phyloP scores from a whole-genome alignment of 2,329 filamentous ascomycete genomes.

The Plectosphaerella plurivora region DNA sequence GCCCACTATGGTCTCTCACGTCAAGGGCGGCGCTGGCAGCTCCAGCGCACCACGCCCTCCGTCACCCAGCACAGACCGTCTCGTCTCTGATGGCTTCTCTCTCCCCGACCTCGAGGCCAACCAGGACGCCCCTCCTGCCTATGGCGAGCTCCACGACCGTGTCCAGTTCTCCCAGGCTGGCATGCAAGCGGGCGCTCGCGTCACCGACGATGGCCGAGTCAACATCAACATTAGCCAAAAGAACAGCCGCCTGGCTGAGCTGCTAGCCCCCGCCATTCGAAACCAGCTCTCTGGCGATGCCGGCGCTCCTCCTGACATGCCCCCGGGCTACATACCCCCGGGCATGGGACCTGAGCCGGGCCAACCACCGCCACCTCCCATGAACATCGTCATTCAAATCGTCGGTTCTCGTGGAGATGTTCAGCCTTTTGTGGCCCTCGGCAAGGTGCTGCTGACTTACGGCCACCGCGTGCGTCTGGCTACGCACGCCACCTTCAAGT shows the following conservation, averaged over 20 bases:
- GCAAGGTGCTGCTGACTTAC: constrained; percentile 59
- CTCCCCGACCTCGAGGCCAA: constrained; percentile 34
- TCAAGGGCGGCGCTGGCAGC: not conserved
- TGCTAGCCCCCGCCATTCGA: constrained; percentile 61
- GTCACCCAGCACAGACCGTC: constrained; percentile 9
- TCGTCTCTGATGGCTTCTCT: constrained; percentile 33
- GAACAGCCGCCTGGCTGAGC: constrained; percentile 53
- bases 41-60: not conserved
- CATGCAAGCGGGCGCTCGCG: constrained; percentile 56
- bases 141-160: constrained; percentile 52
- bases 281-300: constrained; percentile 49
- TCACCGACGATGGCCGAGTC: constrained; percentile 71
- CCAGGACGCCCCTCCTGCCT: constrained; percentile 48
- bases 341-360: constrained; percentile 61
- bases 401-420: constrained; percentile 72
- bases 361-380: constrained; percentile 50
- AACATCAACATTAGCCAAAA: constrained; percentile 76
- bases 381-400: constrained; percentile 72
- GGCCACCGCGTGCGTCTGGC: constrained; percentile 70
- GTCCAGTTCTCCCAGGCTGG: constrained; percentile 58
- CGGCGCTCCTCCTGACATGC: constrained; percentile 37
- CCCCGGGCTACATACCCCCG: constrained; percentile 69
- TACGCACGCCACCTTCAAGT: constrained; percentile 65
- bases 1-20: too few relatives aligned
- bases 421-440: constrained; percentile 70